Conservation (phyloP, 2,329 filamentous ascomycete species). For the Knufia petricola region DNA sequence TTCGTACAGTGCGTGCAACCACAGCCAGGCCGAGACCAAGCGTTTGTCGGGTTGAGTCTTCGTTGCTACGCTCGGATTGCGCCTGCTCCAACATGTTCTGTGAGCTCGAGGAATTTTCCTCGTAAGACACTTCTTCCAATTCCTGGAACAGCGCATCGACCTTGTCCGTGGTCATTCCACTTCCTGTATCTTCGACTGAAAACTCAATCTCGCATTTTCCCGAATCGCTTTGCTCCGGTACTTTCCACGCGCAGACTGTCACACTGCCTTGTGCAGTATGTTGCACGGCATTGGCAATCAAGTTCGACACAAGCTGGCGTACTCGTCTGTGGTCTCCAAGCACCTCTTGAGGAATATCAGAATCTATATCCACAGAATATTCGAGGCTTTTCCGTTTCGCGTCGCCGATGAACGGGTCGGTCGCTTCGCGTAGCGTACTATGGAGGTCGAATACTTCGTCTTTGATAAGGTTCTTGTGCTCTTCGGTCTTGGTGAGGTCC, state of each 20-base stretch:
- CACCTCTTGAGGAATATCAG: slow-evolving; percentile 60
- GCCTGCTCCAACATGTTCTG: slow-evolving; percentile 50
- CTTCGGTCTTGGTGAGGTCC: slow-evolving; percentile 79
- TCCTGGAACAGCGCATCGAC: slow-evolving; percentile 54
- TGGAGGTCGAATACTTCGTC: slow-evolving; percentile 69
- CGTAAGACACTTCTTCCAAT: slow-evolving; percentile 54
- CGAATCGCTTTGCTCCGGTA: slow-evolving; percentile 38
- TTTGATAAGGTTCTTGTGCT: slow-evolving; percentile 67
- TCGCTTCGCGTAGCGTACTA: slow-evolving; percentile 65
- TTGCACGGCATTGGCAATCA: slow-evolving; percentile 76
- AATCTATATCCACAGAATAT: slow-evolving; percentile 59
- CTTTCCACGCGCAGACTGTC: slow-evolving; percentile 58
- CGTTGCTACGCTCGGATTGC: slow-evolving; percentile 26
- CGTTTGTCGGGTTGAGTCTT: slow-evolving; percentile 36
- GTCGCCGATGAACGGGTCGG: slow-evolving; percentile 62
- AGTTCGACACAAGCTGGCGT: slow-evolving; percentile 72
- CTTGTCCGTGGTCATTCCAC: slow-evolving; percentile 49
- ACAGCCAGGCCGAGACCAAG: slow-evolving; percentile 77
- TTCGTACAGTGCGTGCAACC: slow-evolving; percentile 76
- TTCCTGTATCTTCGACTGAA: slow-evolving; percentile 64
- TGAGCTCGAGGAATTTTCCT: slow-evolving; percentile 52
- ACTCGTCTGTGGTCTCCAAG: slow-evolving; percentile 70
- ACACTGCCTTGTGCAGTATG: slow-evolving; percentile 61
- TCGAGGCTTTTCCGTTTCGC: slow-evolving; percentile 64
- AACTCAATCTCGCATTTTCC: slow-evolving; percentile 61